phyloP scores from a whole-genome alignment of 31 red algal genomes.

The Endocladia muricata region DNA sequence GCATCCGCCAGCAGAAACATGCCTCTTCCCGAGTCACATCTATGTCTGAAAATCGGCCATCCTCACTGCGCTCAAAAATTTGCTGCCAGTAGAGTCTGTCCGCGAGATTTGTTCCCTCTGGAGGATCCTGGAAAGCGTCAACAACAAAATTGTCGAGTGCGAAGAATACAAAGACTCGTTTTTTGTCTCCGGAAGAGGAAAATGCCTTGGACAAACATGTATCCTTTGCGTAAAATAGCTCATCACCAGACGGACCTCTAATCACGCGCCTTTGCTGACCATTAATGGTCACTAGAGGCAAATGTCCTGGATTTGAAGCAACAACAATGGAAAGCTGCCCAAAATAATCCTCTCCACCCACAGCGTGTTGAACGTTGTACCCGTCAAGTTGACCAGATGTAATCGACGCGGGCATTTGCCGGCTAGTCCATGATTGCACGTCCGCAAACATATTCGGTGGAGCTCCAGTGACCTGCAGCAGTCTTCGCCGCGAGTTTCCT shows the following conservation, averaged over 20 bases:
- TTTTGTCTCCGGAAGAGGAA: conserved; percentile 26
- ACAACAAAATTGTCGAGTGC: conserved; percentile 59
- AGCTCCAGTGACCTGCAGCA: conserved; percentile 20
- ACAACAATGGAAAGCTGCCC: conserved; percentile 46
- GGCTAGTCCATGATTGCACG: conserved; percentile 24
- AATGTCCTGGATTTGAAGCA: conserved; percentile 39
- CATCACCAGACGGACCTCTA: conserved; percentile 41
- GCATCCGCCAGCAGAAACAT: conserved; percentile 72
- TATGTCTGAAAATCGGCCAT: conserved; percentile 14
- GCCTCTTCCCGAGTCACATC: conserved; percentile 13
- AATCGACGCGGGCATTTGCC: conserved; percentile 20
- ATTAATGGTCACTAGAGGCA: conserved; percentile 32
- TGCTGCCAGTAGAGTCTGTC: conserved; percentile 57
- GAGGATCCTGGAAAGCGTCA: conserved; percentile 50
- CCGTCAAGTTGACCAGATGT: conserved; percentile 37
- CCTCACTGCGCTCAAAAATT: conserved; percentile 18
- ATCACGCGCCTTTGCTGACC: conserved; percentile 39
- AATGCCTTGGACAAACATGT: conserved; percentile 43
- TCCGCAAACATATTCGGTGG: conserved; percentile 57
- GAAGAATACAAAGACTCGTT: conserved; percentile 41
- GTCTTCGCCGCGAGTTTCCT: conserved; percentile 46
- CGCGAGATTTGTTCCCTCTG: conserved; percentile 28
- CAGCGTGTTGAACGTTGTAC: not conserved
- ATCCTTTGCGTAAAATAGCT: conserved; percentile 54
- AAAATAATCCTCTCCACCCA: conserved; percentile 20